Conservation (phyloP, 1,139 yeast genomes). For the Arxiozyma heterogenica region DNA sequence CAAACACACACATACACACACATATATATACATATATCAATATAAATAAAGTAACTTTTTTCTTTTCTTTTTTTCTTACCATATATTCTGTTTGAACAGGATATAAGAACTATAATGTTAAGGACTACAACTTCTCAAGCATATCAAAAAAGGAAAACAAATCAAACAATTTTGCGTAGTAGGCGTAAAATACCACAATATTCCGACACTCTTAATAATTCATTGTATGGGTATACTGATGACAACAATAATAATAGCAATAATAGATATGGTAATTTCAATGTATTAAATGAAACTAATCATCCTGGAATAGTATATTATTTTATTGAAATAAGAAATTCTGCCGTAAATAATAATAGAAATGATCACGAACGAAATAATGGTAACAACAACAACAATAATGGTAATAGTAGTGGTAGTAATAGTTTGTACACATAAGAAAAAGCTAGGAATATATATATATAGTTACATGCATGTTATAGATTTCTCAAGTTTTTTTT, state of each 20-base stretch:
- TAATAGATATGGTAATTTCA: constrained; percentile 10
- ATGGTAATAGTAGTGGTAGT: not conserved
- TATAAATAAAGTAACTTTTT: not conserved
- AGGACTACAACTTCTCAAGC: constrained; percentile 6
- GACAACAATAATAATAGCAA: constrained; percentile 1
- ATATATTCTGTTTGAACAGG: not conserved
- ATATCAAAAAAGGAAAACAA: not conserved
- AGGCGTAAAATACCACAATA: constrained; percentile 7
- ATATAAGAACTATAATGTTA: constrained; percentile 2
- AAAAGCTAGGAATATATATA: not conserved
- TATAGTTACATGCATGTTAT: too few species aligned
- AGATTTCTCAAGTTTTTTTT: too few species aligned
- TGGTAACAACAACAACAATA: not conserved
- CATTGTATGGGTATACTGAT: not conserved
- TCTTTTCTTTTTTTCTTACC: too few species aligned
- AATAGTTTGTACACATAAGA: not conserved
- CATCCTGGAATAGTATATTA: constrained; percentile 15
- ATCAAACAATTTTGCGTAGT: constrained; percentile 8
- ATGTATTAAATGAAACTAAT: constrained; percentile 10
- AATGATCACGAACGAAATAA: not conserved
- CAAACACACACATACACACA: not conserved
- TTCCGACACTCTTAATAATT: not conserved
- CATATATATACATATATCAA: too few species aligned
- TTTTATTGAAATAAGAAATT: constrained; percentile 9
- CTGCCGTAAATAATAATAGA: not conserved